Conservation (phyloP, 495 filamentous ascomycete species). For the Parachaetomium inaequale region DNA sequence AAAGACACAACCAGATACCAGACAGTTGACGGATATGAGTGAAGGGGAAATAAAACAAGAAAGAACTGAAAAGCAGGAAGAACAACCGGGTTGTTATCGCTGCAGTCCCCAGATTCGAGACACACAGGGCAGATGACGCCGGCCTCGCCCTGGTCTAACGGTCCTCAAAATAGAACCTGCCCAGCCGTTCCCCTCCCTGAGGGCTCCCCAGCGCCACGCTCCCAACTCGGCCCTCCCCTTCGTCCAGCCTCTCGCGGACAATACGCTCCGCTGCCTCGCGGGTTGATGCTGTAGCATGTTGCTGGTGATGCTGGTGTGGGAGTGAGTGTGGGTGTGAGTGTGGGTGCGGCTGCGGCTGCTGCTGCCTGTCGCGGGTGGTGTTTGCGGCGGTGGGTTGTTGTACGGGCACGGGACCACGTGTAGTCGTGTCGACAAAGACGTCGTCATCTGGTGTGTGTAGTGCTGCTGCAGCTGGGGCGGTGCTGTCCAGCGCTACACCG, state of each 20-base stretch:
- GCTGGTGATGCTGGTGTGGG: constrained; percentile 20
- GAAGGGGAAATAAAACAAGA: background rate
- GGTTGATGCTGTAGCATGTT: constrained; percentile 10
- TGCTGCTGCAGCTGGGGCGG: background rate
- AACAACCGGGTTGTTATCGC: background rate
- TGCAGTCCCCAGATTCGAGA: no score
- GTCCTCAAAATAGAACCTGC: constrained; percentile 54
- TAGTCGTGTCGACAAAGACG: constrained; percentile 45
- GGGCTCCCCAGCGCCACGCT: constrained; percentile 38
- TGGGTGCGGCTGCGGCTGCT: constrained; percentile 13
- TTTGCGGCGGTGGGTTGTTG: constrained; percentile 28
- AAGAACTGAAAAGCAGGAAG: background rate
- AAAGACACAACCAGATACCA: background rate
- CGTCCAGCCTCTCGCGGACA: constrained; percentile 48
- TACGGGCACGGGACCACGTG: constrained; percentile 39
- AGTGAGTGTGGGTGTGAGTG: no score
- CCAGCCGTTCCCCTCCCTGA: constrained; percentile 40
- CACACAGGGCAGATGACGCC: background rate
- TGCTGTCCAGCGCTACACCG: constrained; percentile 41
- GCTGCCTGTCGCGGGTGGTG: constrained; percentile 10
- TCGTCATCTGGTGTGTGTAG: constrained; percentile 28
- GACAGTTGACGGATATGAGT: background rate
- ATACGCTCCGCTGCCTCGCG: constrained; percentile 53
- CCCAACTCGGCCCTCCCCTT: constrained; percentile 37
- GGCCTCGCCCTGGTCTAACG: constrained; percentile 12